These are phyloP conservation scores for Aureobasidium sp. DNA, from an alignment of 2,329 filamentous ascomycete species.

Conservation along the genomic window DNA sequence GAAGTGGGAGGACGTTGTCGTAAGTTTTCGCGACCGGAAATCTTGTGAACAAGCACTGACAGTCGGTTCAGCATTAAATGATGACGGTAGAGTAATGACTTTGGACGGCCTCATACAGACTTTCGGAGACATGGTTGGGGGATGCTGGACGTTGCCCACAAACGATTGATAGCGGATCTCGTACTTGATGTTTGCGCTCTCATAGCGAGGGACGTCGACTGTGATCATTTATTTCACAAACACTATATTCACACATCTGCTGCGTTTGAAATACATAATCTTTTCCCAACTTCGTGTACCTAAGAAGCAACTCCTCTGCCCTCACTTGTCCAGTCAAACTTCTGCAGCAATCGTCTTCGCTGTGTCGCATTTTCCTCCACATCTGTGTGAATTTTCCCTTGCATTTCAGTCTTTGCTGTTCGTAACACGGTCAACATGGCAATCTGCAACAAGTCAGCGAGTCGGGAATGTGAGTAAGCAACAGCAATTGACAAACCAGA, in stretches of 20 bases:
- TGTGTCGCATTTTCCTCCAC: not conserved
- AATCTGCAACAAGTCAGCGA: not conserved
- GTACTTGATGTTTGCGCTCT: not conserved
- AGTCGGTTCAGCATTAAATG: not conserved
- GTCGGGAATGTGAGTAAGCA: too few species aligned
- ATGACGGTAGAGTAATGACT: not conserved
- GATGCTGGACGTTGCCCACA: not conserved
- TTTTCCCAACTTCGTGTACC: not conserved
- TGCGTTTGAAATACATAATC: too few species aligned
- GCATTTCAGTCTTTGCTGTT: not conserved
- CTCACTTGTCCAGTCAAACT: not conserved
- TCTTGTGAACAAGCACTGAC: not conserved
- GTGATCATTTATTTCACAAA: too few species aligned
- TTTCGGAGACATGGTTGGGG: not conserved
- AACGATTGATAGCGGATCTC: not conserved
- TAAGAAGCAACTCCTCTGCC: not conserved
- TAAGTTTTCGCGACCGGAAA: not conserved
- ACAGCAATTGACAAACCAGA: not conserved
- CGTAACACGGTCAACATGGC: not conserved
- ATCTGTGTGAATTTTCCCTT: not conserved
- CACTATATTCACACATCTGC: too few species aligned
- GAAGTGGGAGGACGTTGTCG: constrained; percentile 1
- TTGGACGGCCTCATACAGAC: not conserved
- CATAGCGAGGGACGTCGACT: too few species aligned
- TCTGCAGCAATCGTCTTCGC: not conserved